Evolutionary conservation across 2,329 filamentous ascomycete genomes (phyloP).

Genomic region (Aspergillus quadrilineatus): DNA sequence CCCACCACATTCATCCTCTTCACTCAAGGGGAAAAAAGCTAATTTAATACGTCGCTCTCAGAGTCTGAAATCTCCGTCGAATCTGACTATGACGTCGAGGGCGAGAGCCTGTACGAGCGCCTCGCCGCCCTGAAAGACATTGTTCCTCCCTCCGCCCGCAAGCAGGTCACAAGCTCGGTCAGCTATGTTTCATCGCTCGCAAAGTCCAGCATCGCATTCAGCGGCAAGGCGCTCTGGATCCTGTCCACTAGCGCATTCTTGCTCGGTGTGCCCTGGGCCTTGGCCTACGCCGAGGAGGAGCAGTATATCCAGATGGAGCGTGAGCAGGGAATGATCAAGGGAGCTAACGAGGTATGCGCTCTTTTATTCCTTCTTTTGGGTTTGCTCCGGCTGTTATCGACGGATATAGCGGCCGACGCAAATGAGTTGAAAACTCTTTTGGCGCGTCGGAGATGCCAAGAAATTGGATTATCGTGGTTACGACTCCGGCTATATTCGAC

Average conservation of each 20-base stretch:
- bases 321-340: conserved; percentile 93
- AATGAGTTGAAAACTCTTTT: conserved; percentile 11
- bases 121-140: conserved; percentile 73
- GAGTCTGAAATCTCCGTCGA: conserved; percentile 84
- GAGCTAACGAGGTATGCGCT: conserved; percentile 69
- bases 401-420: not conserved
- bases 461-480: not conserved
- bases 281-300: conserved; percentile 94
- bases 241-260: conserved; percentile 85
- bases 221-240: conserved; percentile 87
- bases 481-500: no score
- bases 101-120: conserved; percentile 65
- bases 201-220: conserved; percentile 57
- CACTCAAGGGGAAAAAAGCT: not conserved
- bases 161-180: conserved; percentile 62
- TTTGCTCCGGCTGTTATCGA: not conserved
- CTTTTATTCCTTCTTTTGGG: not conserved
- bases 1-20: not conserved
- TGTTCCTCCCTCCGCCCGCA: conserved; percentile 69
- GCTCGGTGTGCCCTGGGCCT: conserved; percentile 86
- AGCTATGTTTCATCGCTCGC: conserved; percentile 46
- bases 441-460: conserved; percentile 10
- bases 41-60: conserved; percentile 36
- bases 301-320: conserved; percentile 97
- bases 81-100: conserved; percentile 61